Conservation (phyloP, 441 rosid genomes). For the Lepidium campestre region DNA sequence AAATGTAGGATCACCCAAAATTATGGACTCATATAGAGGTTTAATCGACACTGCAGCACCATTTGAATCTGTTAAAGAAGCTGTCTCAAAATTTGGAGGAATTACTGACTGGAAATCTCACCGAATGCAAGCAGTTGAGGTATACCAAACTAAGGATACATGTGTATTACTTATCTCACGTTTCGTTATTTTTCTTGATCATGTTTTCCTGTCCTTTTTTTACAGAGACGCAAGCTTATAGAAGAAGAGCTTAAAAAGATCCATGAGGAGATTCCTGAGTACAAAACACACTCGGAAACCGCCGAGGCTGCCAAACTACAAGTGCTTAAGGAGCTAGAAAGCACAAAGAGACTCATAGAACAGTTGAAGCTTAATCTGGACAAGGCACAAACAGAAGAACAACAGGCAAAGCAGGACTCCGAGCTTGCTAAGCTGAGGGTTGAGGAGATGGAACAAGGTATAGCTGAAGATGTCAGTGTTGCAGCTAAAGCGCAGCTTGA, state of each 20-base stretch:
- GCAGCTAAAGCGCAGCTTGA: conserved; percentile 93
- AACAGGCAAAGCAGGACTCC: conserved; percentile 87
- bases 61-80: conserved; percentile 90
- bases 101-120: conserved; percentile 98
- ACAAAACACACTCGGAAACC: conserved; percentile 44
- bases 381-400: conserved; percentile 85
- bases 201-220: background rate
- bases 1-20: conserved; percentile 19
- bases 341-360: conserved; percentile 72
- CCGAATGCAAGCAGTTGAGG: conserved; percentile 74
- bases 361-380: conserved; percentile 77
- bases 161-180: background rate
- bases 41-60: conserved; percentile 83
- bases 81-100: conserved; percentile 92
- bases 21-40: conserved; percentile 33
- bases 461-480: conserved; percentile 77
- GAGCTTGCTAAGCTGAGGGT: conserved; percentile 86
- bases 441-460: conserved; percentile 90
- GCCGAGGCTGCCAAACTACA: conserved; percentile 58
- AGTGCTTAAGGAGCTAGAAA: conserved; percentile 68
- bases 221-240: conserved; percentile 63
- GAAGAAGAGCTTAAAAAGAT: conserved; percentile 73
- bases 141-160: conserved; percentile 18
- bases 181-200: background rate
- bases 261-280: conserved; percentile 69